Evolutionary conservation across 805 yeast species (phyloP), one percentile per base, ranked within the genome.

Genomic region (Wickerhamiella azymoides): DNA sequence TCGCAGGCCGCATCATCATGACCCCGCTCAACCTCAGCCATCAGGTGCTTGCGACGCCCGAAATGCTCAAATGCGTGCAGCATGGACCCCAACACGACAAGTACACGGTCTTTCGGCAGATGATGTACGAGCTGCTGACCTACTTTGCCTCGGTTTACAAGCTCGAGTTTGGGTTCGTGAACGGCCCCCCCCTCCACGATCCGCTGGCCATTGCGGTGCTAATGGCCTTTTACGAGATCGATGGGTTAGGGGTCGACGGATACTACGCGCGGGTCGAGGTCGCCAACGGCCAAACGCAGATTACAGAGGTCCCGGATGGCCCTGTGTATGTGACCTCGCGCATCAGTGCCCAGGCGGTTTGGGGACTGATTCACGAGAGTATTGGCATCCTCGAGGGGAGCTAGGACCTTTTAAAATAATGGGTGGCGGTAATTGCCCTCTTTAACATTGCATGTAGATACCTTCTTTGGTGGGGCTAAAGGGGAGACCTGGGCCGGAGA

Each of bases 141-240:
- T 74, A 67, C 49, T 77, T 76, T 56, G 69, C 72, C 10, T 62
- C 64, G 19, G 53, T 74, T 9, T 70, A 72, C 56, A 63, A 64
- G 35, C 62, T 64, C 21, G 55, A 60, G 36, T 70, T 68, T 50
- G 70, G 70, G 2, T 66, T 73, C 58, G 49, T 50, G 21, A 49
- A 57, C 5, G 89, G 92, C 0, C 86, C 92, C 4, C 84, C 86
- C 1, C 69, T 83, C 1, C 94, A 84, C 61, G 94, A 84, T 59
- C 89, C 92, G 1, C 64, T 82, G 43, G 82, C 93, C 0, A 65
- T 81, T 10, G 73, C 72, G 44, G 76, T 76, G 0, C 55, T 83
- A 32, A 59, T 83, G 43, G 73, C 74, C 17, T 58, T 74, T 43
- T 59, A 66, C 43, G 57, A 57, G 47, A 21, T 46, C 46, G 35